Evolutionary conservation across 352 stramenopile species (phyloP), one percentile per base, ranked within the genome.

Genomic region (Phytophthora aleatoria): DNA sequence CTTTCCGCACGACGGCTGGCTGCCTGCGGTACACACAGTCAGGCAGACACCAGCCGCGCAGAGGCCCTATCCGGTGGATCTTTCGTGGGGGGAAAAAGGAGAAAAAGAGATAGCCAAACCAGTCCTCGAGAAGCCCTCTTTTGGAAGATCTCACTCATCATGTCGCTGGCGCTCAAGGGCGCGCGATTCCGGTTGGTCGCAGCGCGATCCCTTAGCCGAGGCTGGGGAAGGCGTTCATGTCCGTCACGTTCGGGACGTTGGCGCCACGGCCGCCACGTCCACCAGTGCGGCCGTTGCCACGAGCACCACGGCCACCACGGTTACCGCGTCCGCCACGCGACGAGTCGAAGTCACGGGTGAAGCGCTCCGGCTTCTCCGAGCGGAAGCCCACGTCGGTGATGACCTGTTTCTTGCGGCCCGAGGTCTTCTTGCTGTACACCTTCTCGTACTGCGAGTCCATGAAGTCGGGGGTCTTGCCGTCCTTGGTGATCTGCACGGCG

Each of bases 391-490:
- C 79, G 68, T 95, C 88, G 49, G 91, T 91, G 67, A 96, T 79
- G 71, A 96, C 43, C 71, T 97, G 76, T 80, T 97, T 92, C 87
- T 99, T 99, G 70, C 91, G 92, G 61, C 83, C 89, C 57, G 89
- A 93, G 56, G 92, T 97, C 89, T 98, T 98, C 68, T 97, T 94
- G 73, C 95, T 93, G 85, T 97, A 98, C 64, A 98, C 91, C 81
- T 98, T 97, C 69, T 98, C 87, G 75, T 83, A 95, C 73, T 89
- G 79, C 45, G 87, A 73, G 64, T 94, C 87, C 67, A 95, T 90
- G 62, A 94, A 95, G 74, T 95, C 87, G 11, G 85, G 82, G 42
- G 87, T 95, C 81, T 85, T 95, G 83, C 88, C 85, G 30, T 96
- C 85, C 67, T 95, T 91, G 57, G 86, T 91, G 67, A 93, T 79